Evolutionary conservation across 2,329 filamentous ascomycete genomes (phyloP), one percentile per base, ranked within the genome.

Genomic region (Erysiphe neolycopersici): DNA sequence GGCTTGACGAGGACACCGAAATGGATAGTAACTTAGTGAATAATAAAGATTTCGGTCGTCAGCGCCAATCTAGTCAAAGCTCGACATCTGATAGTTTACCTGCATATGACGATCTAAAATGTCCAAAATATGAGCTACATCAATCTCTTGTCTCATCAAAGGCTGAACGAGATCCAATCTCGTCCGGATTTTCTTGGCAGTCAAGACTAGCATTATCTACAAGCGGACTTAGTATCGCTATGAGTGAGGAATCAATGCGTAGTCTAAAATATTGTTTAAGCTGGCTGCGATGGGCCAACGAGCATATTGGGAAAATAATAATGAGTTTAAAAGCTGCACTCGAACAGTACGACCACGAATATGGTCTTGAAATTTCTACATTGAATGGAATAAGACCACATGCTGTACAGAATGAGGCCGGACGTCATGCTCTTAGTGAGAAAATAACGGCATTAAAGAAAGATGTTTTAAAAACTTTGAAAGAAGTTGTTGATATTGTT

Each of bases 161-260:
- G 18, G 47, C 51, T 9, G 48, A 53, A 13, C 54, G 57, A 4
- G 51, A 55, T 35, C 18, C 51, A 2, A 45, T 45, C 19, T 49
- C 47, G 11, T 51, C 54, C 17, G 51, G 56, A 4, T 54, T 59
- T 5, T 58, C 53, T n/a, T 91, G 84, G 83, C 81, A 80, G 47
- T 81, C 79, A 11, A 75, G 84, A 13, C 64, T 94, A 16, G 79
- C 93, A 50, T 80, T 92, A 57, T 85, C 82, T 5, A 94, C 87
- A 0, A 92, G 84, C 0, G 87, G 84, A 0, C 68, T 95, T 0
- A 84, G 84, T 49, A 77, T 92, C 14, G 84, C 89, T 1, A 83
- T 98, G 69, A 91, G 79, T 53, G 79, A 91, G 16, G 79, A 89
- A 54, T 92, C 82, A 18, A 63, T 94, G 9, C 72, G 76, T 43